Percentiles rank a stretch among this genome's conserved stretches.
phyloP scores from a whole-genome alignment of 1,139 yeast species.

The Hemisphaericaspora xylofermentans region DNA sequence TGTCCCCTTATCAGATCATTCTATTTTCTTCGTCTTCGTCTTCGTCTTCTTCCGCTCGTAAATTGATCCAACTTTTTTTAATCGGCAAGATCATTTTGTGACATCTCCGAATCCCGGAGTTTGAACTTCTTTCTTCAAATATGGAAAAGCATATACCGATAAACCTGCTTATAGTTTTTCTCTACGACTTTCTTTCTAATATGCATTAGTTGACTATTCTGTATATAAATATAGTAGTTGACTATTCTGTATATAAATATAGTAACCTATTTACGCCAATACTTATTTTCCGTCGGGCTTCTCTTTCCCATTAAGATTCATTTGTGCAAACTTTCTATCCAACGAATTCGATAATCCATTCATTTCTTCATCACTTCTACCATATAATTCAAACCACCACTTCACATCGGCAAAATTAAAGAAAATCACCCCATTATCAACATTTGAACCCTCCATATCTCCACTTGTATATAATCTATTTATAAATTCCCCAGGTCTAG shows the following conservation, averaged over 20 bases:
- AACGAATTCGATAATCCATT: constrained; percentile 53
- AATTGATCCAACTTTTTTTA: too few species aligned
- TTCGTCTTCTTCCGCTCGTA: too few species aligned
- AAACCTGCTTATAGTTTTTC: not conserved
- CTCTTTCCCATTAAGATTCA: constrained; percentile 19
- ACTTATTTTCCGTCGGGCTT: not conserved
- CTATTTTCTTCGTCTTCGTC: too few species aligned
- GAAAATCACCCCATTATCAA: constrained; percentile 49
- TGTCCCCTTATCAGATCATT: not conserved
- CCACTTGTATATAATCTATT: constrained; percentile 44
- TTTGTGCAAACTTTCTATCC: constrained; percentile 43
- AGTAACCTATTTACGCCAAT: not conserved
- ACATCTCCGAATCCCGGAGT: constrained; percentile 2
- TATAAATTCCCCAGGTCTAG: constrained; percentile 69
- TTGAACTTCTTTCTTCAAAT: too few species aligned
- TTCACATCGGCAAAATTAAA: constrained; percentile 68
- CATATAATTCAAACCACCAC: constrained; percentile 89
- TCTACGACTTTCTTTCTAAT: not conserved
- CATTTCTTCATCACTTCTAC: constrained; percentile 79
- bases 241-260: not conserved
- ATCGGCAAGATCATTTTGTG: not conserved
- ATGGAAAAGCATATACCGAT: too few species aligned
- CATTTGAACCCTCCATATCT: constrained; percentile 25
- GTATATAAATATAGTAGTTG: not conserved
- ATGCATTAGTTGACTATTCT: not conserved